A percentile compares a stretch with the other conserved stretches of the same genome.
phyloP scores from a whole-genome alignment of 140 eudicot species.

The Stevia rebaudiana region DNA sequence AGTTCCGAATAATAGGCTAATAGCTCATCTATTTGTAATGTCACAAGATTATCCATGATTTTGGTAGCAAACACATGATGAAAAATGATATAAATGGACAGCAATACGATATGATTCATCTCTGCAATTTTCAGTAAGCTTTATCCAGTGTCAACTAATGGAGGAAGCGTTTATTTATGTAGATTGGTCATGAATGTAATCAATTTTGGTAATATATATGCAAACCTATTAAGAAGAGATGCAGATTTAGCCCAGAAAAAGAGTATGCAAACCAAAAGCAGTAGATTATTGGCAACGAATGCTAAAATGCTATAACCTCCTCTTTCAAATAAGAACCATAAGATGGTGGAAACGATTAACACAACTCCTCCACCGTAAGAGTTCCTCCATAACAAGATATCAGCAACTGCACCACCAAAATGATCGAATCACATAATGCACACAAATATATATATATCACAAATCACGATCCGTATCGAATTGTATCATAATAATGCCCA shows the following conservation, averaged over 20 bases:
- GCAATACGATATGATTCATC: neutral
- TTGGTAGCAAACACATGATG: too few species aligned
- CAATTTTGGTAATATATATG: too few species aligned
- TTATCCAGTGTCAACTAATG: neutral
- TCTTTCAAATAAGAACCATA: constrained; percentile 67
- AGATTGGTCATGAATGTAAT: too few species aligned
- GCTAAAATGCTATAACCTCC: constrained; percentile 68
- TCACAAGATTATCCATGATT: neutral
- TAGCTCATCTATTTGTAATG: too few species aligned
- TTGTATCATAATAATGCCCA: neutral
- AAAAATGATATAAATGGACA: too few species aligned
- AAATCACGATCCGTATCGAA: constrained; percentile 11
- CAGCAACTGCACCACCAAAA: constrained; percentile 73
- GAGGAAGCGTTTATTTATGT: neutral
- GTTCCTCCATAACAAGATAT: constrained; percentile 74
- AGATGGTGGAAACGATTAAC: constrained; percentile 39
- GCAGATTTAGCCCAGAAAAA: constrained; percentile 98
- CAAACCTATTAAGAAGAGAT: constrained; percentile 78
- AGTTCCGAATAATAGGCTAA: too few species aligned
- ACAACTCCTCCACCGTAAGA: constrained; percentile 35
- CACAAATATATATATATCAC: too few species aligned
- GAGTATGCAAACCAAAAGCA: constrained; percentile 71
- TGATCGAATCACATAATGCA: neutral
- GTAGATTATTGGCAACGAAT: constrained; percentile 55
- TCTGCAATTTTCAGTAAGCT: neutral